Evolutionary conservation across 139 green algal genomes (phyloP).

Genomic region (Chlorella sp.): DNA sequence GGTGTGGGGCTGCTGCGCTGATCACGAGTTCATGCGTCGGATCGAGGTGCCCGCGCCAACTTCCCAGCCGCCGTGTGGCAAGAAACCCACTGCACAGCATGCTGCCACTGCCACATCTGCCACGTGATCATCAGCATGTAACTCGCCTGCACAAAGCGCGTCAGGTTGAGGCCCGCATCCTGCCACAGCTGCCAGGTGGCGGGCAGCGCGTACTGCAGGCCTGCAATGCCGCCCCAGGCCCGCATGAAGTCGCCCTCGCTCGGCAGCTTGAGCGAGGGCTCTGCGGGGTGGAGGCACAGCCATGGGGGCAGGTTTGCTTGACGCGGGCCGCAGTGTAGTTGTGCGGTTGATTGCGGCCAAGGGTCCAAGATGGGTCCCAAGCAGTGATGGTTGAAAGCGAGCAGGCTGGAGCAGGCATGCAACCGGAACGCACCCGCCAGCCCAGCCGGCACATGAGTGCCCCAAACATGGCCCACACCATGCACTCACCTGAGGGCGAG

Average conservation of each 20-base stretch:
- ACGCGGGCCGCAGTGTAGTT: too few species aligned
- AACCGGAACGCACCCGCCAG: not conserved
- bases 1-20: not conserved
- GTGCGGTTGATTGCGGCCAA: too few species aligned
- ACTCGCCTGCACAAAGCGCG: not conserved
- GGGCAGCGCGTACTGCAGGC: conserved; percentile 89
- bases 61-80: too few species aligned
- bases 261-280: conserved; percentile 73
- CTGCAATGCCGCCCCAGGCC: conserved; percentile 96
- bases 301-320: too few species aligned
- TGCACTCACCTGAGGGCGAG: conserved; percentile 73
- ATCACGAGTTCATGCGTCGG: not conserved
- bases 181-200: conserved; percentile 77
- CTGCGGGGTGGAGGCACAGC: not conserved
- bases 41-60: too few species aligned
- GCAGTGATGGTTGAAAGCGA: not conserved
- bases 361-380: not conserved
- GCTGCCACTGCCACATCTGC: not conserved
- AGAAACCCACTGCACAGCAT: too few species aligned
- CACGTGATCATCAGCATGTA: not conserved
- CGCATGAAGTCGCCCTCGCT: conserved; percentile 87
- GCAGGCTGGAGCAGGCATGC: not conserved
- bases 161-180: conserved; percentile 2
- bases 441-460: not conserved
- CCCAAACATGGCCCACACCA: too few species aligned